These are phyloP conservation scores for Alloascoidea hylecoeti DNA, from an alignment of 805 yeast species.

Conservation along the genomic window DNA sequence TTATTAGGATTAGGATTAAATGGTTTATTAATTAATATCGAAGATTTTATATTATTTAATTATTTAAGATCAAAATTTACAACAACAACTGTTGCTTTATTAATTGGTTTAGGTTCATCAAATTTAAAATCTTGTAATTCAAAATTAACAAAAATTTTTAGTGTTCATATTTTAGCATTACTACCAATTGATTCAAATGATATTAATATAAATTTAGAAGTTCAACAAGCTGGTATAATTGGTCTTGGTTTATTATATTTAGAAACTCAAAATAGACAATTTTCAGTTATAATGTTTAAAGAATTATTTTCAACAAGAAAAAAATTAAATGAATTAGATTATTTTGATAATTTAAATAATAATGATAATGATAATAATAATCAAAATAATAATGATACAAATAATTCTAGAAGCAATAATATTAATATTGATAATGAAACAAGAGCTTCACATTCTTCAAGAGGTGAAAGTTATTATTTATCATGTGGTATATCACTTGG, in stretches of 20 bases:
- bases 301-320: slow-evolving; percentile 44
- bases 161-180: slow-evolving; percentile 86
- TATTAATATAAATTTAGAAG: slow-evolving; percentile 65
- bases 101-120: slow-evolving; percentile 91
- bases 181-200: slow-evolving; percentile 87
- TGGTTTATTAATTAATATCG: slow-evolving; percentile 72
- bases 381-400: no score
- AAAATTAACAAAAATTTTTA: slow-evolving; percentile 76
- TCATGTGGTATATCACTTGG: slow-evolving; percentile 90
- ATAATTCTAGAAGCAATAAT: no score
- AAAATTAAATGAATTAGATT: background rate
- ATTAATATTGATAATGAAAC: no score
- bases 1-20: slow-evolving; percentile 83
- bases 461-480: slow-evolving; percentile 68
- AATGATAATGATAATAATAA: background rate
- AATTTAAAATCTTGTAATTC: slow-evolving; percentile 69
- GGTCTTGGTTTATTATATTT: slow-evolving; percentile 81
- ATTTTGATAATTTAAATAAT: background rate
- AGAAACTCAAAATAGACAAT: slow-evolving; percentile 67
- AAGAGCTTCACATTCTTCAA: slow-evolving; percentile 20
- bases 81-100: slow-evolving; percentile 70
- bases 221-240: slow-evolving; percentile 83
- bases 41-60: slow-evolving; percentile 94
- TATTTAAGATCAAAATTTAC: slow-evolving; percentile 83
- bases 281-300: slow-evolving; percentile 65